phyloP scores from a whole-genome alignment of 2,329 filamentous ascomycete species.

The Aureobasidium pullulans region DNA sequence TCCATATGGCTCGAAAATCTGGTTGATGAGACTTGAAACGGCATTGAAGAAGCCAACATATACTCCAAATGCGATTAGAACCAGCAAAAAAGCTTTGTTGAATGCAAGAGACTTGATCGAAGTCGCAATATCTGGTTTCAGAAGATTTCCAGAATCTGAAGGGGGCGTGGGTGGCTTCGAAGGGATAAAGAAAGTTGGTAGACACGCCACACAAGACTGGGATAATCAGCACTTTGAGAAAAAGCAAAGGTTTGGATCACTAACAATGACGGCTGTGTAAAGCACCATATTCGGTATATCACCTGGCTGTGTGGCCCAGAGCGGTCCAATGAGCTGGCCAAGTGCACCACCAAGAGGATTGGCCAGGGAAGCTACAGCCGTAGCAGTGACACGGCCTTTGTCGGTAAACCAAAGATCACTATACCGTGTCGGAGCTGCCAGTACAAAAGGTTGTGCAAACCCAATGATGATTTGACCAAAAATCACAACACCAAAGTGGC shows the following conservation, averaged over 20 bases:
- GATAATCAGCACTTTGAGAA: neutral
- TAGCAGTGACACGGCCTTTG: conserved; percentile 74
- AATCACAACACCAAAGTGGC: conserved; percentile 70
- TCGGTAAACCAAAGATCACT: conserved; percentile 93
- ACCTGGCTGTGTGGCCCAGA: conserved; percentile 56
- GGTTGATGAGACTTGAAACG: conserved; percentile 78
- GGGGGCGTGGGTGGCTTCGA: conserved; percentile 68
- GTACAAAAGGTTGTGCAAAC: conserved; percentile 83
- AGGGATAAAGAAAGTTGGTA: conserved; percentile 79
- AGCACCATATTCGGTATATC: conserved; percentile 77
- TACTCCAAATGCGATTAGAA: conserved; percentile 71
- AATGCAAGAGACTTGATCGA: conserved; percentile 42
- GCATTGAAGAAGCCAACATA: conserved; percentile 95
- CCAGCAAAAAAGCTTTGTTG: conserved; percentile 69
- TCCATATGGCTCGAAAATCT: conserved; percentile 79
- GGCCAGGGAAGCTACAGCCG: conserved; percentile 73
- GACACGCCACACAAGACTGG: conserved; percentile 50
- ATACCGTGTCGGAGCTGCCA: conserved; percentile 82
- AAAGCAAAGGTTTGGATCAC: conserved; percentile 26
- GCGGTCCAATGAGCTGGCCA: conserved; percentile 77
- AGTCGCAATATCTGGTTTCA: conserved; percentile 44
- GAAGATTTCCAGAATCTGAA: conserved; percentile 56
- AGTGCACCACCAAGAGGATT: conserved; percentile 82
- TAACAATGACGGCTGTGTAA: conserved; percentile 73
- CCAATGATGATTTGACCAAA: conserved; percentile 87